These are phyloP conservation scores for Stagonosporopsis vannaccii DNA, from an alignment of 2,329 filamentous ascomycete species.

Conservation along the genomic window DNA sequence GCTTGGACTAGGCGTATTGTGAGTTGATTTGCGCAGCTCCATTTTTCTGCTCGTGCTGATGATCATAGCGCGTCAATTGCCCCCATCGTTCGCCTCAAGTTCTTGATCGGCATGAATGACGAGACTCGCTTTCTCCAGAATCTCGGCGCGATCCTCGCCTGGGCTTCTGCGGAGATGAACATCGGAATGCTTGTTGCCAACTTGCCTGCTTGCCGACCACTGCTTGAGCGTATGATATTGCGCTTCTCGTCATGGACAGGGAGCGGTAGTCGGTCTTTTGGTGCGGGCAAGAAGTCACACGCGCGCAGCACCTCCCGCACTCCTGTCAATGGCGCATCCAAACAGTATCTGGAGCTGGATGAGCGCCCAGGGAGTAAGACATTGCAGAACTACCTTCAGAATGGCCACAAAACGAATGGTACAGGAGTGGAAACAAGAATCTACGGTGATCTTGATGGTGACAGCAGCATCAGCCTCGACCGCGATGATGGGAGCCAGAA, in stretches of 20 bases:
- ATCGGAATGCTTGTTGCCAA: constrained; percentile 25
- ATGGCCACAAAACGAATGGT: not conserved
- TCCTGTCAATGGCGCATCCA: constrained; percentile 5
- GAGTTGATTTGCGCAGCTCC: not conserved
- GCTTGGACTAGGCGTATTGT: constrained; percentile 21
- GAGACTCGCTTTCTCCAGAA: constrained; percentile 16
- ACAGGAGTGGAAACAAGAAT: constrained; percentile 23
- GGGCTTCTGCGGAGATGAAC: constrained; percentile 22
- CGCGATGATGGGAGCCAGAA: constrained; percentile 19
- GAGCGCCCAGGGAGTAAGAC: constrained; percentile 15
- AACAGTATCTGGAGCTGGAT: constrained; percentile 19
- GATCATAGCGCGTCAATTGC: constrained; percentile 18
- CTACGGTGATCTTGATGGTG: constrained; percentile 16
- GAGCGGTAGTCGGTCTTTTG: constrained; percentile 6
- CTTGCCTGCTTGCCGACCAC: constrained; percentile 20
- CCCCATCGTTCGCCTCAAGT: constrained; percentile 23
- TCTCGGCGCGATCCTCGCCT: constrained; percentile 18
- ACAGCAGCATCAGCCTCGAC: constrained; percentile 16
- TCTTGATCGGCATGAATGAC: constrained; percentile 21
- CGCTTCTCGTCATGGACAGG: constrained; percentile 19
- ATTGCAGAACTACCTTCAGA: constrained; percentile 11
- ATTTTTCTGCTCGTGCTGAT: not conserved
- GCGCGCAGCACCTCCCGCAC: not conserved
- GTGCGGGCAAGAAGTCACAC: constrained; percentile 9
- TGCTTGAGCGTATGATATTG: constrained; percentile 17